phyloP scores from a whole-genome alignment of 2,329 filamentous ascomycete genomes.

The Claviceps spartinae region DNA sequence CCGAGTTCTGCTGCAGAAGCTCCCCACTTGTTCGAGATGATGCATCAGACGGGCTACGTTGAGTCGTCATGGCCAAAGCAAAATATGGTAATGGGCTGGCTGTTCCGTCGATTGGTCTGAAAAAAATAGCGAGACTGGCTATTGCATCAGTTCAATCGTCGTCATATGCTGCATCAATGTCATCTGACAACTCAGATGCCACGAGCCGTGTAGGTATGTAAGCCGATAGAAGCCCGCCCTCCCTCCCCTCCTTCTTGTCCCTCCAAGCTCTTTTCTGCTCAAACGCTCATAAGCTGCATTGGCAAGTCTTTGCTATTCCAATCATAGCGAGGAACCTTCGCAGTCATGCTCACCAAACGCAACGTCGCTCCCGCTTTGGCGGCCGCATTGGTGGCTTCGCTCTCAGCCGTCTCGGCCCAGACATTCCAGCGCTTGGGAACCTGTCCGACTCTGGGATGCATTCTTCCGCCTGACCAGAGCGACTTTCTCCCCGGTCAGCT shows the following conservation, averaged over 20 bases:
- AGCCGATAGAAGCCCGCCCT: not conserved
- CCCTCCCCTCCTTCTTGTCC: not conserved
- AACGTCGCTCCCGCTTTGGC: slow-evolving; percentile 20
- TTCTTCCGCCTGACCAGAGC: slow-evolving; percentile 50
- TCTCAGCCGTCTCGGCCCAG: slow-evolving; percentile 35
- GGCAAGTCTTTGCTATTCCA: not conserved
- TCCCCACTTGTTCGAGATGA: slow-evolving; percentile 1
- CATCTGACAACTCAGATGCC: not conserved
- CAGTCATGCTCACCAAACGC: slow-evolving; percentile 23
- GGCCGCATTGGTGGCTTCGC: slow-evolving; percentile 20
- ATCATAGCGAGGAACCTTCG: not conserved
- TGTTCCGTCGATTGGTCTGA: slow-evolving; percentile 1
- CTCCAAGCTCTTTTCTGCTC: not conserved
- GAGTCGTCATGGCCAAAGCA: not conserved
- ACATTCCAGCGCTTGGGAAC: slow-evolving; percentile 46
- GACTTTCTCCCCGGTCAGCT: slow-evolving; percentile 75
- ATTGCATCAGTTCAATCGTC: not conserved
- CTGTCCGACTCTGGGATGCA: slow-evolving; percentile 44
- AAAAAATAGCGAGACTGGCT: not conserved
- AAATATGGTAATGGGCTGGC: too few relatives aligned
- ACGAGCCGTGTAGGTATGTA: not conserved
- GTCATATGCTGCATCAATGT: not conserved
- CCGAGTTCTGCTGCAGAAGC: not conserved
- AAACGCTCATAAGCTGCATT: not conserved
- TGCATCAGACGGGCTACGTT: not conserved